Evolutionary conservation across 495 filamentous ascomycete genomes (phyloP), one percentile per base, ranked within the genome.

Genomic region (Podospora fimiseda): DNA sequence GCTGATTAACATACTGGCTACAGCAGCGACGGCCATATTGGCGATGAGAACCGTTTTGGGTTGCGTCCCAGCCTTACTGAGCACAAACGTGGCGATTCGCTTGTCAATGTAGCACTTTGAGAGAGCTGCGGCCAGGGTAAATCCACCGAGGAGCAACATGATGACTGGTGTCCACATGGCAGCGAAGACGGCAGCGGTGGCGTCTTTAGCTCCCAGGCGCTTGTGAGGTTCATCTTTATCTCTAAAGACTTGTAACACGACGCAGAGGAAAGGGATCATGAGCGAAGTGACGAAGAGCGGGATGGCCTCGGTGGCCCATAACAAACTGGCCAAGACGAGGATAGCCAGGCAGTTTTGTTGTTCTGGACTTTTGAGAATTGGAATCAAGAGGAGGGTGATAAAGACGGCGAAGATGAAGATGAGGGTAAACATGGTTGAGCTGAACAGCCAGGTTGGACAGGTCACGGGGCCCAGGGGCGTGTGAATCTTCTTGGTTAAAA

Each of bases 111-210:
- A 89, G 65, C 95, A 95, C 66, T 99, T 99, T 39, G 90, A 95
- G 52, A 99, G 70, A 0, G 94, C 93, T 0, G 93, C 93, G 9
- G 93, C 93, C 57, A 99, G 84, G 11, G 94, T 91, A 61, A 99
- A 99, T 8, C 93, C 93, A 57, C 93, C 93, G 16, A 99, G 83
- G 18, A 99, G 80, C 11, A 99, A 80, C 94, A 97, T 97, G 57
- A 99, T 99, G 27, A 97, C 93, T 0, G 94, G 90, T 9, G 91
- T 96, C 93, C 93, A 99, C 93, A 99, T 99, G 16, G 93, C 84
- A 23, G 88, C 74, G 60, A 97, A 96, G 33, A 96, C 83, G 61
- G 85, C 89, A 47, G 76, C 77, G 0, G 90, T 85, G 4, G 93
- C 90, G 21, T 80, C 77, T 58, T 88, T 87, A 1, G 89, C 78